Conservation (phyloP, 352 stramenopile genomes). For the Globisporangium perplexum region DNA sequence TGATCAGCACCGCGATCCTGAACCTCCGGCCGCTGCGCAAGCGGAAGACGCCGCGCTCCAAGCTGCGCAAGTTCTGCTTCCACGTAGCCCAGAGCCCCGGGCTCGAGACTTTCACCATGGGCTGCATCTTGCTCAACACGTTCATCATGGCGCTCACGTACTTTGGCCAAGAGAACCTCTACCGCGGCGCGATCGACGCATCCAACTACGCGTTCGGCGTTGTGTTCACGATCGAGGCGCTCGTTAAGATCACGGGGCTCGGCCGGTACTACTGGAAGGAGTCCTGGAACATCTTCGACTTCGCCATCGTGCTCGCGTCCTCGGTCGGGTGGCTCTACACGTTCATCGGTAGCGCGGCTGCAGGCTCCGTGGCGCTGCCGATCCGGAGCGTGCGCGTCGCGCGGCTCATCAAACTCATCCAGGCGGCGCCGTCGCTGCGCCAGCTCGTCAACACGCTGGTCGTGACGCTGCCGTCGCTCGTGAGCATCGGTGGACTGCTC, state of each 20-base stretch:
- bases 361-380: conserved; percentile 41
- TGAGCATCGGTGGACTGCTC: conserved; percentile 77
- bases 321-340: conserved; percentile 46
- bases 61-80: conserved; percentile 31
- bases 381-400: conserved; percentile 83
- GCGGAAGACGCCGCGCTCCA: conserved; percentile 31
- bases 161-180: conserved; percentile 73
- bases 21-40: conserved; percentile 36
- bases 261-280: conserved; percentile 71
- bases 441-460: conserved; percentile 83
- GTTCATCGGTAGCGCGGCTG: conserved; percentile 17
- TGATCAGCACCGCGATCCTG: conserved; percentile 47
- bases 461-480: conserved; percentile 62
- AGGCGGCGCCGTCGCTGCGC: conserved; percentile 59
- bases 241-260: conserved; percentile 75
- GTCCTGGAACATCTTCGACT: conserved; percentile 86
- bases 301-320: conserved; percentile 42
- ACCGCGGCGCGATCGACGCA: conserved; percentile 42
- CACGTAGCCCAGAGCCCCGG: conserved; percentile 30
- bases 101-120: conserved; percentile 76
- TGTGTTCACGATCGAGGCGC: conserved; percentile 78
- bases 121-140: conserved; percentile 85
- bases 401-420: conserved; percentile 61
- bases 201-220: conserved; percentile 77
- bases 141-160: conserved; percentile 77